Evolutionary conservation across 495 filamentous ascomycete species (phyloP), one percentile per base, ranked within the genome.

Genomic region (Penicillium coffeae): DNA sequence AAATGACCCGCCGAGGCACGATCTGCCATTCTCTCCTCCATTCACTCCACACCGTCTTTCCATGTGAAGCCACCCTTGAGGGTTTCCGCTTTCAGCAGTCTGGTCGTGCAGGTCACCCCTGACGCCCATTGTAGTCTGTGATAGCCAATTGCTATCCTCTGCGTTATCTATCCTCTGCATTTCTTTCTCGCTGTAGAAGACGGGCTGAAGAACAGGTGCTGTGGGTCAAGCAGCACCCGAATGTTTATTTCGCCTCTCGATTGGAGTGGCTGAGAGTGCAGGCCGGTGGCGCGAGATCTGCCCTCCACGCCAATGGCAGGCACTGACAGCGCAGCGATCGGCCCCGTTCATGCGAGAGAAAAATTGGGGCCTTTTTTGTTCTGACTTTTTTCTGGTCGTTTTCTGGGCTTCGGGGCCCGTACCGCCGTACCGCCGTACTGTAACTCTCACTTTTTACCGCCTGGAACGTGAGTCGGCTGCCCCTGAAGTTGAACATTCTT

Each of bases 1-100:
- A 51, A 59, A 56, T 38, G 55, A 56, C 55, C 59, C 54, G 54
- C 54, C 58, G 59, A 62, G 59, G 58, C 21, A n/a, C n/a, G n/a
- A n/a, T n/a, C n/a, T n/a, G n/a, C n/a, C n/a, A n/a, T n/a, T n/a
- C n/a, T n/a, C 42, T 44, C 25, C 25, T 30, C 25, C 40, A 37
- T 30, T 45, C 38, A 16, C 30, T 25, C 49, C 54, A 56, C 40
- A 30, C 25, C 25, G 25, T 30, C 25, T 30, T 30, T 30, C 25
- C 5, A 40, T 3, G 10, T n/a, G n/a, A n/a, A n/a, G n/a, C n/a
- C n/a, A n/a, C n/a, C n/a, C n/a, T n/a, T n/a, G n/a, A n/a, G n/a
- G n/a, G n/a, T n/a, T n/a, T n/a, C n/a, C n/a, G n/a, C n/a, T n/a
- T n/a, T n/a, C n/a, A n/a, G n/a, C n/a, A n/a, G n/a, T 16, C 35